Percentiles rank a stretch among this genome's conserved stretches.
These are phyloP conservation scores for Euclidium syriacum DNA, from an alignment of 345 rosid species.

Conservation along the genomic window DNA sequence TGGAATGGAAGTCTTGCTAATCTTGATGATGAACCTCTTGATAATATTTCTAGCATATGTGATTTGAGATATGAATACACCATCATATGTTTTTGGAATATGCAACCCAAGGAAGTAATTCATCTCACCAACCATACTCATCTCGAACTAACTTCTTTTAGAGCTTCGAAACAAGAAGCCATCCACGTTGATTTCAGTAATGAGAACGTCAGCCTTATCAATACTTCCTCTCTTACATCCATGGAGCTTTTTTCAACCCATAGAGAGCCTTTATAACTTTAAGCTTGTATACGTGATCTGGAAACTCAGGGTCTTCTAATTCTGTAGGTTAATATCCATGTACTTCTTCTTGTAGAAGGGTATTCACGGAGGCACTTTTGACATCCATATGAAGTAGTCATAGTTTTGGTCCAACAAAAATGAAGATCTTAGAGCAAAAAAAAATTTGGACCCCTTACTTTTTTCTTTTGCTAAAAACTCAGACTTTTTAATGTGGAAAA, in stretches of 20 bases:
- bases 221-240: neutral
- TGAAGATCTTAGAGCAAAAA: too few relatives aligned
- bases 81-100: rapidly evolving
- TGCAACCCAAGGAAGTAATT: neutral
- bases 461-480: too few relatives aligned
- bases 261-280: neutral
- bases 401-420: too few relatives aligned
- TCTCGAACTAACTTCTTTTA: neutral
- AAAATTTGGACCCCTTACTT: too few relatives aligned
- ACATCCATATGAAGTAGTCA: too few relatives aligned
- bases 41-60: neutral
- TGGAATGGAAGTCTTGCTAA: too few relatives aligned
- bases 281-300: neutral
- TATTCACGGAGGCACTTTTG: neutral
- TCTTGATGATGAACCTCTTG: too few relatives aligned
- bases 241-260: neutral
- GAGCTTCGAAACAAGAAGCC: neutral
- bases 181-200: neutral
- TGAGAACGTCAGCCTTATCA: neutral
- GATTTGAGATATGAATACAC: neutral
- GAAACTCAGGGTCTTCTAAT: neutral
- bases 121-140: neutral
- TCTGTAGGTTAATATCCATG: neutral
- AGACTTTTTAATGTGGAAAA: too few relatives aligned
- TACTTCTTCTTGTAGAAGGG: neutral